phyloP scores from a whole-genome alignment of 2,329 filamentous ascomycete species.

The Hypoxylon sp. region DNA sequence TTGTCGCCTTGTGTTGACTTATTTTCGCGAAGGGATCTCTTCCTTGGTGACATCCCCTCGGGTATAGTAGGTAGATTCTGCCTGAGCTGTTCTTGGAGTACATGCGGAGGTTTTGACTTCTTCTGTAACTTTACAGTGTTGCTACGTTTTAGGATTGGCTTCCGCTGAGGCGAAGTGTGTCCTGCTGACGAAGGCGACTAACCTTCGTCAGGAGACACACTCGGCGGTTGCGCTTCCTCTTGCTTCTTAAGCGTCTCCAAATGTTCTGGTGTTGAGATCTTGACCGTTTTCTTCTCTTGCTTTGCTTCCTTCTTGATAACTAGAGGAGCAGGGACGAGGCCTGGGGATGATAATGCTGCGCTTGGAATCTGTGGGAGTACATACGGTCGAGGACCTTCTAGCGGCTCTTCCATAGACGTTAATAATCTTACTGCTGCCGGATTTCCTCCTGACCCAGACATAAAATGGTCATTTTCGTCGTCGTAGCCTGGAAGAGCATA shows the following conservation, averaged over 20 bases:
- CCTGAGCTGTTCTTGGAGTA: conserved; percentile 55
- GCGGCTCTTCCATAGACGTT: conserved; percentile 73
- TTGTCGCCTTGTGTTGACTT: conserved; percentile 46
- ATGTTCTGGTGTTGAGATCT: conserved; percentile 56
- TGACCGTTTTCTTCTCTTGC: conserved; percentile 47
- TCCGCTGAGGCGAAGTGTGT: conserved; percentile 46
- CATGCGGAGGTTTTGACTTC: conserved; percentile 55
- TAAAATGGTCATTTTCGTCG: conserved; percentile 65
- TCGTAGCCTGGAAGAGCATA: conserved; percentile 72
- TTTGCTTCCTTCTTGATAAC: conserved; percentile 44
- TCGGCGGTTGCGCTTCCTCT: conserved; percentile 56
- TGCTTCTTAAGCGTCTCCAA: conserved; percentile 57
- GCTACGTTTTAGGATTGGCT: conserved; percentile 48
- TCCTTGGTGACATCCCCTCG: conserved; percentile 64
- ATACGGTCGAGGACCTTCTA: conserved; percentile 67
- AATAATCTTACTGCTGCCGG: conserved; percentile 71
- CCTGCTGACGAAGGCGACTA: conserved; percentile 33
- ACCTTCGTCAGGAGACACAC: conserved; percentile 27
- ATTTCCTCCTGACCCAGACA: conserved; percentile 61
- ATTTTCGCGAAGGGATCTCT: conserved; percentile 55
- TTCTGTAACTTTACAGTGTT: conserved; percentile 68
- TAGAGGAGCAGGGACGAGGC: conserved; percentile 49
- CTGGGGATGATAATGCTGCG: conserved; percentile 43
- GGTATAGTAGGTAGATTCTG: conserved; percentile 66
- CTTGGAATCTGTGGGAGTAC: conserved; percentile 58